A percentile compares a stretch with the other conserved stretches of the same genome.
Evolutionary conservation across 352 stramenopile species (phyloP).

Genomic region (Thalassiosira hispida): DNA sequence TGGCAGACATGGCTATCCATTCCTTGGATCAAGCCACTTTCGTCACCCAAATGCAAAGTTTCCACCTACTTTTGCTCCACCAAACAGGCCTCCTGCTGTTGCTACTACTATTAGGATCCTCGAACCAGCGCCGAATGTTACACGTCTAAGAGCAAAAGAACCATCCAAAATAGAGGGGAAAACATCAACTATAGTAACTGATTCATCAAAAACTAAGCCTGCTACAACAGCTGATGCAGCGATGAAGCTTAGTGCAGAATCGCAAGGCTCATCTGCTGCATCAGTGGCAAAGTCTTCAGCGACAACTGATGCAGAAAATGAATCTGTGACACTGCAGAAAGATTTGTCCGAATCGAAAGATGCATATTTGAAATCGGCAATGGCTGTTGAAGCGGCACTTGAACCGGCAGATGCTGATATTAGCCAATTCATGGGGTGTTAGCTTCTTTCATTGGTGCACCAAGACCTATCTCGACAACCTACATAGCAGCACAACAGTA

Average conservation of each 20-base stretch:
- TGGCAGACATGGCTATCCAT: neutral
- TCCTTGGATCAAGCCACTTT: too few species aligned
- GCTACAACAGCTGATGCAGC: too few species aligned
- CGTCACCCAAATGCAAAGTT: neutral
- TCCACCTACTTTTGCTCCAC: neutral
- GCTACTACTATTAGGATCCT: neutral
- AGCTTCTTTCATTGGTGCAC: neutral
- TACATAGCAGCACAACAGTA: neutral
- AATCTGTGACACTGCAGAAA: neutral
- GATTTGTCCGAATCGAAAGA: neutral
- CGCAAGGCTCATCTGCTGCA: too few species aligned
- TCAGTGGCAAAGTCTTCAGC: too few species aligned
- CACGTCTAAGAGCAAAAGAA: neutral
- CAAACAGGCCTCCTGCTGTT: neutral
- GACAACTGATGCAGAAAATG: too few species aligned
- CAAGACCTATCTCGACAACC: neutral
- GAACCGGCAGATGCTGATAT: slow-evolving; percentile 3
- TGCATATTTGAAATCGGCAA: neutral
- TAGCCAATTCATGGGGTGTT: neutral
- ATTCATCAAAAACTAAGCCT: too few species aligned
- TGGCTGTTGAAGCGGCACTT: neutral
- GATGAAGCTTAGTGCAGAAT: too few species aligned
- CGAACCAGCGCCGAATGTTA: neutral
- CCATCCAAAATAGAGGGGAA: neutral
- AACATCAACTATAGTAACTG: neutral